Evolutionary conservation across 345 rosid species (phyloP).

Genomic region (Camelina sativa): DNA sequence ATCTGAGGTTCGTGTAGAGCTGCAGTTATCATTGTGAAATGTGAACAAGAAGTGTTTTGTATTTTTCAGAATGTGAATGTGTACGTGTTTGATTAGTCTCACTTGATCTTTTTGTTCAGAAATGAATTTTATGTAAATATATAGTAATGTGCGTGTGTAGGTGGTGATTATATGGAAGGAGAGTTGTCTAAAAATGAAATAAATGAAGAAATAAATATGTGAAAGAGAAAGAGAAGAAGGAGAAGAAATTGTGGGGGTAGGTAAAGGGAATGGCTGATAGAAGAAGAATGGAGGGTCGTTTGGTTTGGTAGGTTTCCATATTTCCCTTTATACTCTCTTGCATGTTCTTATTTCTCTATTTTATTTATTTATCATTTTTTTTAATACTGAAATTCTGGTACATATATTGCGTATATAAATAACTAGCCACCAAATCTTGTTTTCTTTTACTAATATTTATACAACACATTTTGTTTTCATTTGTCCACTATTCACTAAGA

Average conservation of each 20-base stretch:
- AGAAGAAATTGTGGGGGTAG: slow-evolving; percentile 28
- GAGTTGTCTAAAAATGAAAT: neutral
- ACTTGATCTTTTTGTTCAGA: neutral
- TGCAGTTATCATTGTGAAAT: slow-evolving; percentile 38
- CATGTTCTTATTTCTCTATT: neutral
- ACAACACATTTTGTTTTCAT: no score
- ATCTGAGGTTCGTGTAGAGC: slow-evolving; percentile 35
- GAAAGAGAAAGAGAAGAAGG: neutral
- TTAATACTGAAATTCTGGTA: neutral
- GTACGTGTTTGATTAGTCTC: neutral
- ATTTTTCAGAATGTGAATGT: neutral
- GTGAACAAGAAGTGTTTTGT: neutral
- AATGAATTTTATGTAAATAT: slow-evolving; percentile 1
- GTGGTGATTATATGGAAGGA: neutral
- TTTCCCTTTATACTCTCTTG: slow-evolving; percentile 7
- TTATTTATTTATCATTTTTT: neutral
- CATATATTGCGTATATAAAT: neutral
- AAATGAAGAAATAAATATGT: slow-evolving; percentile 22
- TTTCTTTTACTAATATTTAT: no score
- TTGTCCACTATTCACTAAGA: no score
- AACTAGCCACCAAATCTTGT: neutral
- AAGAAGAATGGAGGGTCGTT: slow-evolving; percentile 41
- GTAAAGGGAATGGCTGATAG: slow-evolving; percentile 49
- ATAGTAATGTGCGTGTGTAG: slow-evolving; percentile 29
- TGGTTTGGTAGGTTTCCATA: slow-evolving; percentile 45